Conservation (phyloP, 1,139 yeast genomes). For the Geotrichum australiense region DNA sequence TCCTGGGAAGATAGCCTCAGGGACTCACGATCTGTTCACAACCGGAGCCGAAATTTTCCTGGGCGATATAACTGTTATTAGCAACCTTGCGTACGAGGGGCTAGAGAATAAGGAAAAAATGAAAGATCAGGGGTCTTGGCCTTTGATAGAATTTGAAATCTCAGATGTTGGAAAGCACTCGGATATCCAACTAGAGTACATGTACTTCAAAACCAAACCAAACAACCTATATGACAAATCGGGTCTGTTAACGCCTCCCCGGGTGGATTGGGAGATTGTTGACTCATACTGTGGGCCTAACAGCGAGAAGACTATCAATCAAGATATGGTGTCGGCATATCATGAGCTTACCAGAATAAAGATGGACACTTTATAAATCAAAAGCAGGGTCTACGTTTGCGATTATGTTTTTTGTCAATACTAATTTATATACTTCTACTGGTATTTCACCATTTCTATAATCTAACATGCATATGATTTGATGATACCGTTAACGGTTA, state of each 20-base stretch:
- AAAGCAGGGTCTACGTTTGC: background rate
- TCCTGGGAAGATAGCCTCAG: constrained; percentile 13
- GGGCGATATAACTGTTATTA: constrained; percentile 16
- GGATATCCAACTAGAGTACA: constrained; percentile 12
- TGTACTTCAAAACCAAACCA: constrained; percentile 10
- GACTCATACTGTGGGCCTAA: background rate
- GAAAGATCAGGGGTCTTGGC: constrained; percentile 12
- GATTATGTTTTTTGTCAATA: background rate
- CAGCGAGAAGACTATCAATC: background rate
- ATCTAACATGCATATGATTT: too few relatives aligned
- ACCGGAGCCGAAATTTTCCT: constrained; percentile 10
- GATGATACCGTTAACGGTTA: too few relatives aligned
- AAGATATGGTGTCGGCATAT: constrained; percentile 11
- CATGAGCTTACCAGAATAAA: constrained; percentile 10
- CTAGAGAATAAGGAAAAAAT: background rate
- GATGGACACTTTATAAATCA: background rate
- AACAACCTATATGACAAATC: background rate
- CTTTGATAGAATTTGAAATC: constrained; percentile 13
- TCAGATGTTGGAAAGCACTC: constrained; percentile 13
- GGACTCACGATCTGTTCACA: constrained; percentile 7
- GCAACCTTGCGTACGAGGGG: constrained; percentile 1
- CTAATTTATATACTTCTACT: too few relatives aligned
- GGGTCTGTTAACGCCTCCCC: constrained; percentile 13
- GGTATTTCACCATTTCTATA: too few relatives aligned
- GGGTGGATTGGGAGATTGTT: constrained; percentile 10